Percentiles rank a stretch among this genome's conserved stretches.
Evolutionary conservation across 2,329 filamentous ascomycete genomes (phyloP).

Genomic region (Monilinia fructigena): DNA sequence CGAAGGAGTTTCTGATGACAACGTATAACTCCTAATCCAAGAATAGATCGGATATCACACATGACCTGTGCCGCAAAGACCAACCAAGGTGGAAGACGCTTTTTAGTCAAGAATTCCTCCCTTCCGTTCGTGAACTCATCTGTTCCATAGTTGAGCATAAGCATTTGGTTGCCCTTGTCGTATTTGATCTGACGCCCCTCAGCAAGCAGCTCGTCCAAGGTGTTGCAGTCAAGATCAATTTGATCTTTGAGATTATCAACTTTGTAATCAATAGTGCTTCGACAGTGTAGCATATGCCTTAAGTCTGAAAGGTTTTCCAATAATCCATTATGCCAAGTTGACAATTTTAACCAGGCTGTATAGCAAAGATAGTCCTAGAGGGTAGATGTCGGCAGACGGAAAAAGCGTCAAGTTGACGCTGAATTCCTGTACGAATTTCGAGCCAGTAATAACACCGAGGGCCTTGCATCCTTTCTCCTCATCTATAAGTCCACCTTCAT

Average conservation of each 20-base stretch:
- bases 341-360: not conserved
- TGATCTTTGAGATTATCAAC: not conserved
- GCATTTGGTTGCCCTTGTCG: not conserved
- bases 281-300: not conserved
- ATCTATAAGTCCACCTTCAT: no score
- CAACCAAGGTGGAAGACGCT: slow-evolving; percentile 32
- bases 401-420: not conserved
- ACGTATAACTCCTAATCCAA: slow-evolving; percentile 32
- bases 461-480: no score
- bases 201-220: not conserved
- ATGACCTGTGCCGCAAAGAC: slow-evolving; percentile 40
- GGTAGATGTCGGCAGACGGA: not conserved
- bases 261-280: not conserved
- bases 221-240: not conserved
- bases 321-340: not conserved
- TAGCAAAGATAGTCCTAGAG: not conserved
- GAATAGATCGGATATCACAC: slow-evolving; percentile 39
- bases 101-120: slow-evolving; percentile 30
- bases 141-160: slow-evolving; percentile 26
- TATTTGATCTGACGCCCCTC: not conserved
- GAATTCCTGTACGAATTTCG: no score
- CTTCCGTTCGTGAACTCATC: slow-evolving; percentile 38
- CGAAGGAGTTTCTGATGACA: slow-evolving; percentile 25
- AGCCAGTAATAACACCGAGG: no score
- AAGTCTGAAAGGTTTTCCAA: not conserved